phyloP scores from a whole-genome alignment of 2,329 filamentous ascomycete species.

The Aspergillus sp. region DNA sequence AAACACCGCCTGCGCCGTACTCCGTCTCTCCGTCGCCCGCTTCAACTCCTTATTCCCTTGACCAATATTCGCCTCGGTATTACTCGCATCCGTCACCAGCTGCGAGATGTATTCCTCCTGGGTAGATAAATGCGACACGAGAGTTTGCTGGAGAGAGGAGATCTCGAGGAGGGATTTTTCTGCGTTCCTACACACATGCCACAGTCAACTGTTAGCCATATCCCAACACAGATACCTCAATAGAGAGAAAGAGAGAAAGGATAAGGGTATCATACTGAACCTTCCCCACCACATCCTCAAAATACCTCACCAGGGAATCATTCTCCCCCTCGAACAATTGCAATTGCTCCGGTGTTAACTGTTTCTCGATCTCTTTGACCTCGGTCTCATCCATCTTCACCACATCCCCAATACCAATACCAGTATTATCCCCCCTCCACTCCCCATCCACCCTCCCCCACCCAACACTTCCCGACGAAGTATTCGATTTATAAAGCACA shows the following conservation, averaged over 20 bases:
- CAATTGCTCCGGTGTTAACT: slow-evolving; percentile 78
- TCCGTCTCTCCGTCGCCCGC: slow-evolving; percentile 71
- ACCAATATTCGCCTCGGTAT: slow-evolving; percentile 82
- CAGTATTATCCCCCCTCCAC: background rate
- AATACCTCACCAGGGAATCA: slow-evolving; percentile 87
- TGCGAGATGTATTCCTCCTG: slow-evolving; percentile 90
- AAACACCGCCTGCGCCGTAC: slow-evolving; percentile 75
- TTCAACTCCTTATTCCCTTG: slow-evolving; percentile 90
- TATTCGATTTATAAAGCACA: slow-evolving; percentile 59
- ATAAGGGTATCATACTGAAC: slow-evolving; percentile 64
- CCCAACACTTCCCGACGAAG: background rate
- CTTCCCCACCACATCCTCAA: slow-evolving; percentile 91
- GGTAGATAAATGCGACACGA: slow-evolving; percentile 79
- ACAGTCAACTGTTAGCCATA: slow-evolving; percentile 3
- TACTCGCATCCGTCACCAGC: slow-evolving; percentile 78
- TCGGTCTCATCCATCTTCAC: slow-evolving; percentile 35
- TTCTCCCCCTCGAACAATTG: slow-evolving; percentile 95
- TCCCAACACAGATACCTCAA: too few relatives aligned
- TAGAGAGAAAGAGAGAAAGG: too few relatives aligned
- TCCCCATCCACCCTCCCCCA: background rate
- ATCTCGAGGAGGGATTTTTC: slow-evolving; percentile 92
- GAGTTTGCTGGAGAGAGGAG: slow-evolving; percentile 83
- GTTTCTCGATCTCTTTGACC: slow-evolving; percentile 51
- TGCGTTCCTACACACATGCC: slow-evolving; percentile 62
- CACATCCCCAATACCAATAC: background rate